These are phyloP conservation scores for Guyanaporus albipodus DNA, from an alignment of 768 basidiomycete species.

Conservation along the genomic window DNA sequence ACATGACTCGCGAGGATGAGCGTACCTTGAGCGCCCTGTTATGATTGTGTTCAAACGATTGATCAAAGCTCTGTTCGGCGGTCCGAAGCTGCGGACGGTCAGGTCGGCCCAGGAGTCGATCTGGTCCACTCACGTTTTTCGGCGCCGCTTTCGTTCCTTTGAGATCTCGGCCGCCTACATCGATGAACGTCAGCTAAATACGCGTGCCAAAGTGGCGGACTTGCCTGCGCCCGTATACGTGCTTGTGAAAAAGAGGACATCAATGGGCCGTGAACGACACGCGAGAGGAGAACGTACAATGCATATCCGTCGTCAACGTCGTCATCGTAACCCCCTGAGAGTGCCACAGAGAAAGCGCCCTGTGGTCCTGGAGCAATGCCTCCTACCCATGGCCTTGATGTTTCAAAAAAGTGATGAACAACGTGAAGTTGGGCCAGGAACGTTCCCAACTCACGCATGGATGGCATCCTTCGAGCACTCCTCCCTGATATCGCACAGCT, in stretches of 20 bases:
- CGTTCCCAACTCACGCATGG: slow-evolving; percentile 65
- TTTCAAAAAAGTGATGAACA: background rate
- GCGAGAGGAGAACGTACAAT: slow-evolving; percentile 52
- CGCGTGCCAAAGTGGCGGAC: background rate
- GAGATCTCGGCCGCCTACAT: slow-evolving; percentile 75
- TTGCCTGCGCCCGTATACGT: slow-evolving; percentile 79
- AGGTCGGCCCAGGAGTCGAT: background rate
- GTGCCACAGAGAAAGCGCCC: slow-evolving; percentile 81
- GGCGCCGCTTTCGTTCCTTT: slow-evolving; percentile 78
- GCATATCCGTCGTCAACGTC: slow-evolving; percentile 79
- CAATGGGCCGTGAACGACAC: background rate
- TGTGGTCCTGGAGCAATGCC: slow-evolving; percentile 61
- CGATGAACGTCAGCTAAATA: background rate
- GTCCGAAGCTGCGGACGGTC: slow-evolving; percentile 66
- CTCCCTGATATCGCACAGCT: slow-evolving; percentile 31
- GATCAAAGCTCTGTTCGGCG: slow-evolving; percentile 81
- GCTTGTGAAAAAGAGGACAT: slow-evolving; percentile 34
- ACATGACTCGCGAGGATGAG: background rate
- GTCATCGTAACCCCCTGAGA: slow-evolving; percentile 87
- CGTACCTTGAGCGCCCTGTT: slow-evolving; percentile 67
- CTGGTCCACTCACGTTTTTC: slow-evolving; percentile 62
- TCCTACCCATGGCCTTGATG: slow-evolving; percentile 69
- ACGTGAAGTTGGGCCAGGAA: background rate
- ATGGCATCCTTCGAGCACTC: slow-evolving; percentile 74
- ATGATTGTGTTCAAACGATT: slow-evolving; percentile 68